Base-by-base conservation (phyloP, 2,329 filamentous ascomycete genomes). In the Pseudogymnoascus sp. region DNA sequence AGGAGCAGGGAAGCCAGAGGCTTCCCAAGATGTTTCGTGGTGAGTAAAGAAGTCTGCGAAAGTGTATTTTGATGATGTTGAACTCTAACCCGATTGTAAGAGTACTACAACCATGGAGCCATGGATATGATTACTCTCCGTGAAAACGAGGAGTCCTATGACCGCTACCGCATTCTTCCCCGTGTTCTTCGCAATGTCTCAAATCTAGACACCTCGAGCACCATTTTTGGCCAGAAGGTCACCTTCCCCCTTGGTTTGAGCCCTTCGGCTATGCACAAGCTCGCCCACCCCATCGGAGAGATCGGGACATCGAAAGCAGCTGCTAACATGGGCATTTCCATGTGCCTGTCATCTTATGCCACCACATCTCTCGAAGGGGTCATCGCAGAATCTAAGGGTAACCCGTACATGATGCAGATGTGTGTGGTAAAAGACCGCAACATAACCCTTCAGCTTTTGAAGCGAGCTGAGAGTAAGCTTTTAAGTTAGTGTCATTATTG, bases 271-370 rank as follows among this genome's bases (percentile, higher is more conserved):
- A 82, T 85, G 77, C 82, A 80, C 8, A 77, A 76, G 58, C 70
- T 85, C 35, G 80, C 83, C 60, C 82, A 86, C 65, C 77, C 79
- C 0, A 77, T 83, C 26, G 84, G 82, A 19, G 83, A 86, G 69
- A 71, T 75, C 33, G 81, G 48, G 26, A 56, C 48, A 12, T 23
- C 76, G 78, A 0, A 74, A 83, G 5, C 76, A 82, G 28, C 28
- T 30, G 35, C 81, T 83, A 67, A 80, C 78, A 59, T 59, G 34
- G 57, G 57, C 10, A 45, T 59, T 30, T 35, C 57, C 12, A 59
- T 59, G 57, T 59, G 57, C 26, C 57, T 59, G 9, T 59, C 57
- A 28, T 59, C 57, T 26, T 59, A 59, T 59, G 33, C 57, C 26
- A 59, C 33, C 30, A 59, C 57, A 26, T 41, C 57, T 21, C 57